Base-by-base conservation (phyloP, 2,329 filamentous ascomycete genomes). In the Cladosporium sp. region DNA sequence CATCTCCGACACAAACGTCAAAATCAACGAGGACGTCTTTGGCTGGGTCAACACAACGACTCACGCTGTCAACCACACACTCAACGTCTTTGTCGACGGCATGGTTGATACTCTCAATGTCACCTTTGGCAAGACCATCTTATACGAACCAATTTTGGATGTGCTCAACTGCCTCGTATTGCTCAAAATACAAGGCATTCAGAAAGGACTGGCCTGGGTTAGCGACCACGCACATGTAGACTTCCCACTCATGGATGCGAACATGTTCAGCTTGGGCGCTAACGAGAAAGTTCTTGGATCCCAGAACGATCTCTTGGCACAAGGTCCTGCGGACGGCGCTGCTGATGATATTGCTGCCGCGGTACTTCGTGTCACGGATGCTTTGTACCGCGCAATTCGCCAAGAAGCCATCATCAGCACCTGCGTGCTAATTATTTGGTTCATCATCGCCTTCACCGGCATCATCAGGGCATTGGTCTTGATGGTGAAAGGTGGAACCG, bases 121-220 rank as follows among this genome's bases (percentile, higher is more conserved):
- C 0, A 90, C 88, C 3, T 97, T 97, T 71, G 90, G 90, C 52
- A 87, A 85, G 49, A 97, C 93, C 0, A 76, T 92, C 42, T 86
- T 96, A 43, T 83, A 91, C 64, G 84, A 87, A 28, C 89, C 92
- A 0, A 87, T 96, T 68, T 81, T 85, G 68, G 88, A 90, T 43
- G 85, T 97, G 36, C 82, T 97, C 63, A 84, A 90, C 70, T 97
- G 94, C 70, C 80, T 97, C n/a, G 85, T 97, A 64, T 85, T 88
- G 7, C 81, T 96, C 69, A 97, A 97, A 78, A 82, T 97, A 63
- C 85, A 89, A 65, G 84, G 86, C 20, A 85, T 99, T 64, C 85
- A 97, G 72, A 88, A 89, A 69, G 94, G 89, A 12, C 81, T 97
- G n/a, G 96, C 90, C 0, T 99, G 93, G 93, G 89, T 96, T 11